A percentile compares a stretch with the other conserved stretches of the same genome.
Conservation (phyloP, 805 yeast species). For the Priceomyces medius region DNA sequence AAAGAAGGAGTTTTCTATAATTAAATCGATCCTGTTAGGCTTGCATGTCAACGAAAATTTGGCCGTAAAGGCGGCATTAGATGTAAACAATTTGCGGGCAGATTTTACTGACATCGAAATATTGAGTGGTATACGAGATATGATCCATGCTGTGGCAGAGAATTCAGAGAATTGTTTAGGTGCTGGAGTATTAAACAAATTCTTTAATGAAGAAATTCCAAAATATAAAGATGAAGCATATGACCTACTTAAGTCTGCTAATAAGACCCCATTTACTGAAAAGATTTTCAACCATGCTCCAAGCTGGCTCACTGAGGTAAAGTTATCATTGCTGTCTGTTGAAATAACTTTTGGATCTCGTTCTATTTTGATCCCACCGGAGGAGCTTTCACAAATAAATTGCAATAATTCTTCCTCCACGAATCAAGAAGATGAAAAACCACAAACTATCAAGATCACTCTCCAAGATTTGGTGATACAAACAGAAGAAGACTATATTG, state of each 20-base stretch:
- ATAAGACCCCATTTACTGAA: constrained; percentile 10
- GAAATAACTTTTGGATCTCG: constrained; percentile 35
- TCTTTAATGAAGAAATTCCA: constrained; percentile 22
- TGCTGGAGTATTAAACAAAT: constrained; percentile 28
- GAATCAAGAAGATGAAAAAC: constrained; percentile 12
- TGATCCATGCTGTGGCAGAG: constrained; percentile 26
- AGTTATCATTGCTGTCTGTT: constrained; percentile 15
- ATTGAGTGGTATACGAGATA: constrained; percentile 29
- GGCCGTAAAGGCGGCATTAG: constrained; percentile 19
- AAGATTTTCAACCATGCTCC: constrained; percentile 28
- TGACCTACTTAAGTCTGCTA: not conserved
- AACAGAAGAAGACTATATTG: not conserved
- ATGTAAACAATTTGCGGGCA: constrained; percentile 19
- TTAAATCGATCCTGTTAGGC: constrained; percentile 17
- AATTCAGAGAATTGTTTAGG: constrained; percentile 23
- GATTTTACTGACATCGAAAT: constrained; percentile 30
- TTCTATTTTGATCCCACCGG: constrained; percentile 34
- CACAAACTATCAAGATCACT: constrained; percentile 17
- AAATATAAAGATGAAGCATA: not conserved
- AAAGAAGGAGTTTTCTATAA: constrained; percentile 23
- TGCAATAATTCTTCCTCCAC: not conserved
- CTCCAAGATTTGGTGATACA: constrained; percentile 11
- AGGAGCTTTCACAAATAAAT: constrained; percentile 2
- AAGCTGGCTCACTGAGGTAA: constrained; percentile 30
- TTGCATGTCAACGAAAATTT: constrained; percentile 29